Evolutionary conservation across 1,139 yeast genomes (phyloP), one percentile per base, ranked within the genome.

Genomic region (Sugiyamaella pinicola): DNA sequence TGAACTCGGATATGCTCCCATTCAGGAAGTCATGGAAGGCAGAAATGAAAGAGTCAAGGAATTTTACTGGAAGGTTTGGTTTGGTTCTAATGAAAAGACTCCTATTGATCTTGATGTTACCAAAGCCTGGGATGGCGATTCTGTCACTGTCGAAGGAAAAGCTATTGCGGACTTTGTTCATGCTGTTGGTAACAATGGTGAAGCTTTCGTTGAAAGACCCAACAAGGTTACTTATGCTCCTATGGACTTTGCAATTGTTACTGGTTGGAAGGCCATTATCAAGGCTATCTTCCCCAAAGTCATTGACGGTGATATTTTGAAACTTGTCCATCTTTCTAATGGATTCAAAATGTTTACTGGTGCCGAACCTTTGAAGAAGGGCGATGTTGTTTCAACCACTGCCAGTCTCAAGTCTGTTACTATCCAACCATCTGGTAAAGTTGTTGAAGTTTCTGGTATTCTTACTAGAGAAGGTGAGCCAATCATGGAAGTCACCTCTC

Each of bases 11-110:
- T 91, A 86, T 70, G 96, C 97, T 56, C 98, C 99, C 68, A 87
- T 93, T 62, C 78, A 84, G 63, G 99, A 93, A 75, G 80, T 86
- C 41, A 87, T 89, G 86, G 87, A 83, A 61, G 95, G 84, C 65
- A 85, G 99, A 77, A 95, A 93, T 72, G 83, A 82, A 55, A 83
- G 98, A 73, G 91, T 95, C 72, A 93, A 93, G 78, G 84, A 85
- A 72, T 89, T 93, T 78, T 93, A 93, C 83, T 95, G 99, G 99
- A 84, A 85, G 69, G 78, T 90, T 65, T 93, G 99, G 99, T 90
- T 89, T 68, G 96, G 96, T 60, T 76, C 82, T 56, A 67, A 73
- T 44, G 71, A 74, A 47, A 80, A 82, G 53, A 77, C 76, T 62
- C 82, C 84, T 64, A 79, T 83, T 65, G 69, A 69, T 51, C 56